phyloP scores from a whole-genome alignment of 1,284 basidiomycete genomes.

The Apiotrichum domesticum region DNA sequence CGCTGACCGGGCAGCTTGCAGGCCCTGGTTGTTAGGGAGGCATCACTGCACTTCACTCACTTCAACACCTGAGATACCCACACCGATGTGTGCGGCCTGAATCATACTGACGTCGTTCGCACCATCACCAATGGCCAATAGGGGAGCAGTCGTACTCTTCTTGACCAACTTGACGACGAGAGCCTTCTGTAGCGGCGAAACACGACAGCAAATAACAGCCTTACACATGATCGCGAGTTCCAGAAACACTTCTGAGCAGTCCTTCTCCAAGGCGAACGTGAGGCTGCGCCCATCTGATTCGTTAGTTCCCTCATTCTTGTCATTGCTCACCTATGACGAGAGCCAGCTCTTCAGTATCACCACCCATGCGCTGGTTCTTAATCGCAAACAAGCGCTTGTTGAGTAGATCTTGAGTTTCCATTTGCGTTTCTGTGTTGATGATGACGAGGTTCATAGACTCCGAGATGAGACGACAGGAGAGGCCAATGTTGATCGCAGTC shows the following conservation, averaged over 20 bases:
- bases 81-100: slow-evolving; percentile 63
- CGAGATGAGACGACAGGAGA: slow-evolving; percentile 92
- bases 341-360: slow-evolving; percentile 90
- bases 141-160: slow-evolving; percentile 83
- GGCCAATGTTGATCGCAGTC: slow-evolving; percentile 98
- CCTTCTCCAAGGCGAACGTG: slow-evolving; percentile 86
- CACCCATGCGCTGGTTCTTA: slow-evolving; percentile 81
- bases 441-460: slow-evolving; percentile 98
- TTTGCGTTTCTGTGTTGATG: slow-evolving; percentile 82
- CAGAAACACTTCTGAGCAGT: slow-evolving; percentile 78
- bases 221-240: slow-evolving; percentile 98
- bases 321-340: slow-evolving; percentile 73
- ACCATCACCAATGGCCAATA: slow-evolving; percentile 79
- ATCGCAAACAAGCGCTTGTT: slow-evolving; percentile 83
- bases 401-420: slow-evolving; percentile 81
- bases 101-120: slow-evolving; percentile 60
- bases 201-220: slow-evolving; percentile 53
- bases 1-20: slow-evolving; percentile 94
- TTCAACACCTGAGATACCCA: slow-evolving; percentile 97
- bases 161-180: slow-evolving; percentile 98
- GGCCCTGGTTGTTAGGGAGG: slow-evolving; percentile 52
- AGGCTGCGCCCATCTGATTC: slow-evolving; percentile 87
- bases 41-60: not conserved
- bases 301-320: not conserved
- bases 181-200: slow-evolving; percentile 96